Base-by-base conservation (phyloP, 208 protist genomes). In the Trichomonas tenax region DNA sequence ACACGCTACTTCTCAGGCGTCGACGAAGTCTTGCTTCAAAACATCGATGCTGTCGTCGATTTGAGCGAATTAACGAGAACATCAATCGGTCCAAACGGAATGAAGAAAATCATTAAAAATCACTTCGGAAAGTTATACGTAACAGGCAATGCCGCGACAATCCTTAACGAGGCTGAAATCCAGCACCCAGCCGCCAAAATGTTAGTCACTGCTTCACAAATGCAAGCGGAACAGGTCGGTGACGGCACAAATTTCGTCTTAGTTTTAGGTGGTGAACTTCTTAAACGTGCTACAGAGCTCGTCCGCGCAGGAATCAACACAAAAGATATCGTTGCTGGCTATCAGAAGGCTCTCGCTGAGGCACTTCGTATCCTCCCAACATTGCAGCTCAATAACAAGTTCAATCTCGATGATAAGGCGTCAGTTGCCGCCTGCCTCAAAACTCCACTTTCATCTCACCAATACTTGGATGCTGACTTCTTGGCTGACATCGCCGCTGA, bases 71-170 rank as follows among this genome's bases (percentile, higher is more conserved):
- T 99, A 95, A 99, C 98, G 4, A 98, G 98, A 93, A 99, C 99
- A 63, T 99, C 99, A 41, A 97, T 99, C 96, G 99, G 99, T 36
- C 99, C 99, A 23, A 99, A 99, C 96, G 99, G 98, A 98, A 98
- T 99, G 97, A 99, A 99, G 97, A 99, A 99, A 98, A 99, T 99
- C 98, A 98, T 99, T 41, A 98, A 99, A 96, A 99, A 99, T 97
- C 98, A 99, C 96, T 97, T 99, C 0, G 99, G 99, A 96, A 99
- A 99, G 98, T 97, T 99, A 11, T 99, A 99, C 97, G 98, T 99
- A 48, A 99, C 99, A 0, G 99, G 99, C 97, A 99, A 99, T 97
- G 98, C 99, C 23, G 99, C 99, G n/a, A 99, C 99, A 14, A 99
- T 99, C 93, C 97, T 99, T 36, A 98, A 98, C 72, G 99, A 99